Conservation (phyloP, 1,284 basidiomycete species). For the Somion occarium region DNA sequence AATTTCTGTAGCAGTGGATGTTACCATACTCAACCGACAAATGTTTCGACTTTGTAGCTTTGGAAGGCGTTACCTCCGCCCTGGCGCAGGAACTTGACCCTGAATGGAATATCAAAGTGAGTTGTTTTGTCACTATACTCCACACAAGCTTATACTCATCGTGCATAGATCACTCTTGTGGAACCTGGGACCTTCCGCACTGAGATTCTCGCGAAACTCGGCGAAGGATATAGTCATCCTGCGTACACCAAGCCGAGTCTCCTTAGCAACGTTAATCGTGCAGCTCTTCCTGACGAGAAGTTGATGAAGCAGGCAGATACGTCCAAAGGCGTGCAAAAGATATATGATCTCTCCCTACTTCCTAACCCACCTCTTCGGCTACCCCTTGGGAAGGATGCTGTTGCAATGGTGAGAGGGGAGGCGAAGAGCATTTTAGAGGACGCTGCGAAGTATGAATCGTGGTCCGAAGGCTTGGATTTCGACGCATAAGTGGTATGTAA, state of each 20-base stretch:
- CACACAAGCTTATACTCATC: too few species aligned
- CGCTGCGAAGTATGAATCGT: slow-evolving; percentile 4
- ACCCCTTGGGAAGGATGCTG: slow-evolving; percentile 1
- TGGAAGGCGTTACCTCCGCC: slow-evolving; percentile 31
- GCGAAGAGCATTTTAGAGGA: not conserved
- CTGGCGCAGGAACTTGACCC: slow-evolving; percentile 31
- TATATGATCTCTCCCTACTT: slow-evolving; percentile 8
- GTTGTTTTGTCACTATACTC: too few species aligned
- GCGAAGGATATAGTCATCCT: slow-evolving; percentile 3
- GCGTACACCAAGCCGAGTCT: slow-evolving; percentile 6
- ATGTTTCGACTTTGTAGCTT: slow-evolving; percentile 18
- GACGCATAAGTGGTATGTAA: too few species aligned
- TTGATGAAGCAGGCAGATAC: not conserved
- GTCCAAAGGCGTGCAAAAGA: slow-evolving; percentile 6
- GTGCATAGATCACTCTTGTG: too few species aligned
- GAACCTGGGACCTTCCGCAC: slow-evolving; percentile 7
- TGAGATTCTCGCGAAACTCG: not conserved
- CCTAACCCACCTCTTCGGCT: slow-evolving; percentile 6
- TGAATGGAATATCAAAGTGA: slow-evolving; percentile 38
- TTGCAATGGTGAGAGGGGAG: not conserved
- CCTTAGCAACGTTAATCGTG: not conserved
- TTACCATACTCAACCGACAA: not conserved
- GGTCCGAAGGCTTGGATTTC: slow-evolving; percentile 2
- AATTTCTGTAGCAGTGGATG: not conserved
- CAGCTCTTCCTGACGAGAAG: not conserved